Evolutionary conservation across 139 green algal species (phyloP).

Genomic region (Chlorella sorokiniana): DNA sequence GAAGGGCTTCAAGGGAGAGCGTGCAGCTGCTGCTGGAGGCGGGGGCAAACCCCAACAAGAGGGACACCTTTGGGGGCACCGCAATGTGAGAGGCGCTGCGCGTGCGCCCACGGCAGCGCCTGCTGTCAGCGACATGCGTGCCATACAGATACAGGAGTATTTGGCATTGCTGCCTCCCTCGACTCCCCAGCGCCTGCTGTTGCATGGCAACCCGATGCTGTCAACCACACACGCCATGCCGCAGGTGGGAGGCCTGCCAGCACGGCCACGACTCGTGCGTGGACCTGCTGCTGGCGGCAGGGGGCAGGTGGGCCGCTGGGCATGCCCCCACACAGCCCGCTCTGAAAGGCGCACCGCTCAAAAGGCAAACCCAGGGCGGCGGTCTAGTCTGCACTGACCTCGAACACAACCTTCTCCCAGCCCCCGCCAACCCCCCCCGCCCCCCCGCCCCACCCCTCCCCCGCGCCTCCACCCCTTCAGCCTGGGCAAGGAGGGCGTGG

Average conservation of each 20-base stretch:
- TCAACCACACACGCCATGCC: not conserved
- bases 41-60: slow-evolving; percentile 19
- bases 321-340: not conserved
- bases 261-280: slow-evolving; percentile 52
- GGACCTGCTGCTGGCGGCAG: slow-evolving; percentile 15
- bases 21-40: slow-evolving; percentile 53
- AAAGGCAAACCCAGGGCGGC: too few species aligned
- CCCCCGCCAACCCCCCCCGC: not conserved
- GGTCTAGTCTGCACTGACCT: too few species aligned
- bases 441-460: not conserved
- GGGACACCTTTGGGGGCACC: slow-evolving; percentile 49
- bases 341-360: not conserved
- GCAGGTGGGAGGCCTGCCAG: slow-evolving; percentile 54
- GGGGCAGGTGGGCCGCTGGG: slow-evolving; percentile 15
- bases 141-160: too few species aligned
- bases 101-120: too few species aligned
- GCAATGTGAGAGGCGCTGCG: slow-evolving; percentile 47
- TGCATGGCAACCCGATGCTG: not conserved
- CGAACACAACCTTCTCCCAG: too few species aligned
- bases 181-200: too few species aligned
- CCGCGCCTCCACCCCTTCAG: not conserved
- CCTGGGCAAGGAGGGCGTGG: slow-evolving; percentile 14
- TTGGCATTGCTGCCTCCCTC: not conserved
- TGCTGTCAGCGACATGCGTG: too few species aligned
- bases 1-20: slow-evolving; percentile 48